Conservation (phyloP, 768 basidiomycete species). For the Stropharia rugosoannulata region DNA sequence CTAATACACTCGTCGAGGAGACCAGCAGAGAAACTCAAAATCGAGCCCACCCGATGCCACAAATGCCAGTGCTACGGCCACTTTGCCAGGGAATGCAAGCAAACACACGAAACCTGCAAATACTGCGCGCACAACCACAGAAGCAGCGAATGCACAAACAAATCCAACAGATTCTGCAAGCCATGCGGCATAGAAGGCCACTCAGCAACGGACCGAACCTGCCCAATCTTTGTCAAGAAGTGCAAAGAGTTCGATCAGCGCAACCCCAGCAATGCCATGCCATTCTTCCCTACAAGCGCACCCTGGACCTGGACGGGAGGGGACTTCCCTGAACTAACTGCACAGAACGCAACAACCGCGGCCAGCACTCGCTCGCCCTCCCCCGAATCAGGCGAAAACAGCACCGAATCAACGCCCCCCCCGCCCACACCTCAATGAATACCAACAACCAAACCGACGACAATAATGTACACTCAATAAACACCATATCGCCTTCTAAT, state of each 20-base stretch:
- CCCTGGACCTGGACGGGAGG: too few relatives aligned
- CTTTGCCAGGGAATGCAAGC: background rate
- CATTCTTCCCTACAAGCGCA: slow-evolving; percentile 16
- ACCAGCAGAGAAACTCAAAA: background rate
- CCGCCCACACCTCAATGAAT: too few relatives aligned
- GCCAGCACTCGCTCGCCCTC: too few relatives aligned
- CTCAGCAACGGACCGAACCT: background rate
- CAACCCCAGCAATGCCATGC: background rate
- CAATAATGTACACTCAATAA: too few relatives aligned
- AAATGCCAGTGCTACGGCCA: background rate
- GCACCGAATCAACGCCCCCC: too few relatives aligned
- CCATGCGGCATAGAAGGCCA: background rate
- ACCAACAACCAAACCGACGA: too few relatives aligned
- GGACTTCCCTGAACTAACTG: too few relatives aligned
- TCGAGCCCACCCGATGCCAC: background rate
- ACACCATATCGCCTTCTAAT: too few relatives aligned
- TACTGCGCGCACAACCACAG: background rate
- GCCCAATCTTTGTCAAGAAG: background rate
- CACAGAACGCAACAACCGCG: too few relatives aligned
- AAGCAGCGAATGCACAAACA: background rate
- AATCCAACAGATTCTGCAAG: background rate
- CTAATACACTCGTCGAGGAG: too few relatives aligned
- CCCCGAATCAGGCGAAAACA: too few relatives aligned
- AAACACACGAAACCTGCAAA: background rate
- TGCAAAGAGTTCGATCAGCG: background rate